A percentile compares a stretch with the other conserved stretches of the same genome.
phyloP scores from a whole-genome alignment of 345 rosid species.

The Pelargonium nanum region DNA sequence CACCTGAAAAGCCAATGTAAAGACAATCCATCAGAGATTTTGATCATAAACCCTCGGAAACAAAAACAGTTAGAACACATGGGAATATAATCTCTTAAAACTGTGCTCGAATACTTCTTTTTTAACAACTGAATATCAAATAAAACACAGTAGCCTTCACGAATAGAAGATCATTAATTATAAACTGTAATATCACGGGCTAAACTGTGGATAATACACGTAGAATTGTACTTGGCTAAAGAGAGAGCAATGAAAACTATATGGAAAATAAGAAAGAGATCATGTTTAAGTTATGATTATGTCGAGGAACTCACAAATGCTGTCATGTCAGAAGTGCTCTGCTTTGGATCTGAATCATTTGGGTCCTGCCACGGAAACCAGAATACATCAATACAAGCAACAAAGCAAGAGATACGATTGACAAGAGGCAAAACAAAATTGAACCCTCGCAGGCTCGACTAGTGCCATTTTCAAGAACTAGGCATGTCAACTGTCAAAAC shows the following conservation, averaged over 20 bases:
- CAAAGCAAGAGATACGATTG: background rate
- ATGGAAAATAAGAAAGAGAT: background rate
- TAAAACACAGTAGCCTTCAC: background rate
- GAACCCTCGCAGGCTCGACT: too few relatives aligned
- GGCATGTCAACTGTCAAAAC: background rate
- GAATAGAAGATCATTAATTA: background rate
- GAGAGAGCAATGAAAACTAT: background rate
- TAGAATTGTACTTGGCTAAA: background rate
- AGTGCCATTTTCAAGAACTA: background rate
- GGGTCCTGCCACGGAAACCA: slow-evolving; percentile 43
- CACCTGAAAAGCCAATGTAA: slow-evolving; percentile 33
- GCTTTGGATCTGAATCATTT: slow-evolving; percentile 66
- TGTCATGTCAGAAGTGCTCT: slow-evolving; percentile 58
- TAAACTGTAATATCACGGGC: background rate
- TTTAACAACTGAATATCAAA: background rate
- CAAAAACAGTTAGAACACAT: background rate
- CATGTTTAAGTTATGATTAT: background rate
- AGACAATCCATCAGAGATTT: slow-evolving; percentile 3
- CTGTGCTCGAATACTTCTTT: background rate
- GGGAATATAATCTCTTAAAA: background rate
- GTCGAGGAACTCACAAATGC: slow-evolving; percentile 42
- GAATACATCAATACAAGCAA: background rate
- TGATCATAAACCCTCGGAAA: background rate
- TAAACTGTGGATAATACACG: background rate
- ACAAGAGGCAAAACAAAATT: too few relatives aligned